Evolutionary conservation across 805 yeast species (phyloP).

Genomic region (Pichia occidentalis): DNA sequence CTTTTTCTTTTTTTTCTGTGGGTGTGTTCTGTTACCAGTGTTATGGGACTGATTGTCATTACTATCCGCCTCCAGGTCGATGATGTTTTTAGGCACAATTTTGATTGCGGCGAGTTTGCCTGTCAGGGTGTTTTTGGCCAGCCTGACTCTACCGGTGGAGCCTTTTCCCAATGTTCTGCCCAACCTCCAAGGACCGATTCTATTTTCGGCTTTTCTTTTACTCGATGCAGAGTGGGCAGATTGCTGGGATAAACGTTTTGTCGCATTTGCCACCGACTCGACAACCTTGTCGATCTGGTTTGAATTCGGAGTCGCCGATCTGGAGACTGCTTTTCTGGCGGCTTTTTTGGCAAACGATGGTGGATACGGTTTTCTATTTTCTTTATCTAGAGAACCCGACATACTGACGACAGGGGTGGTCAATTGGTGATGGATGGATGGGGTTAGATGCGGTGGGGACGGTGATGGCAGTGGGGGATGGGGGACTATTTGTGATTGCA

Average conservation of each 20-base stretch:
- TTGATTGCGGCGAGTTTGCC: constrained; percentile 81
- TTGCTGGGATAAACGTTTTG: constrained; percentile 34
- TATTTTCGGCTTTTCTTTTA: constrained; percentile 32
- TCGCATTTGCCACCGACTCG: constrained; percentile 32
- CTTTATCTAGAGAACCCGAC: constrained; percentile 6
- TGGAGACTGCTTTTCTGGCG: constrained; percentile 18
- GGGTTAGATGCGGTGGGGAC: too few relatives aligned
- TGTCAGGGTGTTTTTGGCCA: constrained; percentile 61
- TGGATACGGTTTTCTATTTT: constrained; percentile 10
- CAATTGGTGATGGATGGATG: too few relatives aligned
- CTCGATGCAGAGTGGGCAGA: constrained; percentile 31
- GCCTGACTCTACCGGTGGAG: constrained; percentile 72
- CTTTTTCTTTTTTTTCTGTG: constrained; percentile 22
- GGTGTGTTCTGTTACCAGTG: constrained; percentile 6
- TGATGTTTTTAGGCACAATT: constrained; percentile 60
- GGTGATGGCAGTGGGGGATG: too few relatives aligned
- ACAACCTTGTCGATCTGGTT: constrained; percentile 37
- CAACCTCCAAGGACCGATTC: constrained; percentile 76
- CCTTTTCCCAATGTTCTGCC: constrained; percentile 79
- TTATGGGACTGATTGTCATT: neutral
- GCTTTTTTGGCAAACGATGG: constrained; percentile 25
- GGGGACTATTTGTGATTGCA: too few relatives aligned
- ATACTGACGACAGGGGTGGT: too few relatives aligned
- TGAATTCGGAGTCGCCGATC: constrained; percentile 7
- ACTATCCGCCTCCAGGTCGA: constrained; percentile 11